Base-by-base conservation (phyloP, 495 filamentous ascomycete genomes). In the Pseudomonodictys pantanalensis region DNA sequence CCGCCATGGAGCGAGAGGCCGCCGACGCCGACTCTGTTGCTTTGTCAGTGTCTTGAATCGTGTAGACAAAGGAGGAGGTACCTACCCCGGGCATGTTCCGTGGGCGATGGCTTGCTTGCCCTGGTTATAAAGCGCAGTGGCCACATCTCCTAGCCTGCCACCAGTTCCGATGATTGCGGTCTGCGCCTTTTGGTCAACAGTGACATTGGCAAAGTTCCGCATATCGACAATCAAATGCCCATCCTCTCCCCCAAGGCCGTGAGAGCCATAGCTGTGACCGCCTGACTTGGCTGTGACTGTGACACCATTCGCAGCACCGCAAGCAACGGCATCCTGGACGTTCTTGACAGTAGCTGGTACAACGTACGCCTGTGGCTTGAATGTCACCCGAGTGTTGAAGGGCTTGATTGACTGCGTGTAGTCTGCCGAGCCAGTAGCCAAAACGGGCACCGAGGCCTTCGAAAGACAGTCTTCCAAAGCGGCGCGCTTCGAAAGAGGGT, bases 1-100 rank as follows among this genome's bases (percentile, higher is more conserved):
- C 87, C 87, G 9, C 87, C 87, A 47, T 89, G 84, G 0, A 84
- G 83, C 41, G 82, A 78, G 67, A 91, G 89, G 2, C 89, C 89
- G 29, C 83, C 86, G 20, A 86, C 78, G 15, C 89, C 89, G 25
- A 88, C 80, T n/a, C 72, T 50, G 22, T 23, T 6, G 20, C 9
- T 30, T 17, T 41, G 39, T 52, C 20, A 1, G 7, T n/a, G 39
- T 18, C 24, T 20, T 28, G 3, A 15, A 3, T 11, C n/a, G 79
- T 75, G 4, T 72, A 72, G 24, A 35, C 17, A 46, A 44, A 15
- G 51, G 58, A 26, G 46, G 12, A 50, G 38, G 26, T 11, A 58
- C 49, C 51, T 47, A 51, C 58, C 74, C 65, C 1, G 85, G 80
- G 54, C 81, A 86, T 15, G 81, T 81, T 18, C 85, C 87, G 60